phyloP scores from a whole-genome alignment of 371 early-diverging fungal genomes.

The Syncephalastrum contaminatum region DNA sequence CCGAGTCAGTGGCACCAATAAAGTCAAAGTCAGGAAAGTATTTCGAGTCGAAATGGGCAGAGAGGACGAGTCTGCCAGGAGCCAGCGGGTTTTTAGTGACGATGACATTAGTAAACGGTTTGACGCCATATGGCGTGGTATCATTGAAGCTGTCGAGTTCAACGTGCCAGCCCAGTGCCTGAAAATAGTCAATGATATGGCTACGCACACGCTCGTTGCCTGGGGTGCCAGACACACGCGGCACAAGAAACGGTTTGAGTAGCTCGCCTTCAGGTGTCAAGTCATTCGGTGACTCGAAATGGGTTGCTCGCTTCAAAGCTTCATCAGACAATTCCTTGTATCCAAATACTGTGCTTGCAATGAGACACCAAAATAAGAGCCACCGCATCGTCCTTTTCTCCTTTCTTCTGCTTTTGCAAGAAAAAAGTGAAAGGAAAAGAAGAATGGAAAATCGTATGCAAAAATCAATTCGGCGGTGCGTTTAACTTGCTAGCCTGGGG shows the following conservation, averaged over 20 bases:
- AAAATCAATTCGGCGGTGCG: no score
- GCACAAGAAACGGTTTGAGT: slow-evolving; percentile 62
- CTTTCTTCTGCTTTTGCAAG: no score
- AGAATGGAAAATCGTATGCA: no score
- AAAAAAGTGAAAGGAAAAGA: no score
- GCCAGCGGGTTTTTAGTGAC: slow-evolving; percentile 78
- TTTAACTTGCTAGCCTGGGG: no score
- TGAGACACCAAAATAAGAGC: no score
- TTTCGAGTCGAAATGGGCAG: slow-evolving; percentile 92
- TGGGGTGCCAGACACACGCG: slow-evolving; percentile 72
- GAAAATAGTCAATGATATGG: slow-evolving; percentile 62
- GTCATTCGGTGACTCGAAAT: background rate
- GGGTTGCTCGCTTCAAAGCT: slow-evolving; percentile 2
- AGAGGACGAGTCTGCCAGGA: slow-evolving; percentile 66
- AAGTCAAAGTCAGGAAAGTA: slow-evolving; percentile 62
- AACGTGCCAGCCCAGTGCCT: slow-evolving; percentile 66
- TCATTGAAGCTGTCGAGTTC: slow-evolving; percentile 73
- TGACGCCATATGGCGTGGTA: slow-evolving; percentile 71
- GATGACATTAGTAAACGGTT: slow-evolving; percentile 79
- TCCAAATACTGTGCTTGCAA: background rate
- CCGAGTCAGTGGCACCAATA: slow-evolving; percentile 79
- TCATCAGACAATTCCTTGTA: slow-evolving; percentile 9
- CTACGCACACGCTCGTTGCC: slow-evolving; percentile 66
- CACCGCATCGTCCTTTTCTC: no score
- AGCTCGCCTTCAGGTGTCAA: slow-evolving; percentile 42